Evolutionary conservation across 805 yeast species (phyloP), one percentile per base, ranked within the genome.

Genomic region (Ogataea corticis): DNA sequence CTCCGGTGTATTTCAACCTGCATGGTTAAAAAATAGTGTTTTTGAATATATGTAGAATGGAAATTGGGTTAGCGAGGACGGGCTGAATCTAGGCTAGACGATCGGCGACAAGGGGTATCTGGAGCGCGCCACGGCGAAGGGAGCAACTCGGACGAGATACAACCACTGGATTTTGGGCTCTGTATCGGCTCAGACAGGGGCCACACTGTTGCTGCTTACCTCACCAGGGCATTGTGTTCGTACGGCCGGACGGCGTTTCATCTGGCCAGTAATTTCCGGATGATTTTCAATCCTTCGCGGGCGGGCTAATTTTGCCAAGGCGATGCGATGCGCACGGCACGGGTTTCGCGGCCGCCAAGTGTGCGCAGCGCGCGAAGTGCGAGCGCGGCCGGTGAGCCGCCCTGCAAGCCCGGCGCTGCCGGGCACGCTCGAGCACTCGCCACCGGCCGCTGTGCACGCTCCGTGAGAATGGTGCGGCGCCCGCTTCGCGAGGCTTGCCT

Each of bases 181-280:
- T n/a, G n/a, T n/a, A n/a, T n/a, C n/a, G n/a, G n/a, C n/a, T n/a
- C n/a, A n/a, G n/a, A n/a, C n/a, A n/a, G n/a, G n/a, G n/a, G n/a
- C n/a, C n/a, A n/a, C n/a, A n/a, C n/a, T n/a, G n/a, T 21, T 21
- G 7, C 25, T 21, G 25, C 25, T 21, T 21, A 21, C 25, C 5
- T 21, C 25, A 21, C 25, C 25, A 21, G 7, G 25, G 25, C 25
- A 21, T 6, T n/a, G 33, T 19, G n/a, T 11, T 16, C 11, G 30
- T 15, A 25, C 40, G 40, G 40, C 40, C 40, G 19, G 40, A 37
- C 40, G 40, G 40, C 40, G 40, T 37, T 37, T 37, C 40, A 37
- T 10, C 7, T 25, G 11, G 21, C 40, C 15, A 31, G 33, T 11
- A 7, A 12, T n/a, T 28, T 7, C 31, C 31, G 31, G 31, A 28